These are phyloP conservation scores for Colletotrichum graminicola DNA, from an alignment of 2,329 filamentous ascomycete species.

Conservation along the genomic window DNA sequence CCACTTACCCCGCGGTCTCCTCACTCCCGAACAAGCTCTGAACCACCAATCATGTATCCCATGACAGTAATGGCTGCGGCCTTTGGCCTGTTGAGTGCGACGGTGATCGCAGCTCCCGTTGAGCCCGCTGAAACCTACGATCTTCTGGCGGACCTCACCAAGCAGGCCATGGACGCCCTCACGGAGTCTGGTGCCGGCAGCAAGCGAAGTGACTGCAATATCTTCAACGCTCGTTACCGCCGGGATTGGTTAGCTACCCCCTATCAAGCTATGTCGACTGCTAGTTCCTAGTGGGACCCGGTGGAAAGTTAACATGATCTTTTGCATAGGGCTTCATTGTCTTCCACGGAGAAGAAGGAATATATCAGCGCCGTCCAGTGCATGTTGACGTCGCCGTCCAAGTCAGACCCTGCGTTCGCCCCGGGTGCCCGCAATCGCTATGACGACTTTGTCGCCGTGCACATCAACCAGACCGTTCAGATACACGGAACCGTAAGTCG, in stretches of 20 bases:
- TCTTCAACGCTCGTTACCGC: slow-evolving; percentile 38
- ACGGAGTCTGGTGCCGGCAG: not conserved
- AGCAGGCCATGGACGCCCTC: slow-evolving; percentile 20
- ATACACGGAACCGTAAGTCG: slow-evolving; percentile 39
- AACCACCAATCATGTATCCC: slow-evolving; percentile 19
- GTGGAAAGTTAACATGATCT: not conserved
- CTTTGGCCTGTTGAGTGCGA: slow-evolving; percentile 14
- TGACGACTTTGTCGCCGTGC: slow-evolving; percentile 44
- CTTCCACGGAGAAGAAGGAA: slow-evolving; percentile 36
- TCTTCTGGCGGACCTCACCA: slow-evolving; percentile 24
- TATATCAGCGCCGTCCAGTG: slow-evolving; percentile 43
- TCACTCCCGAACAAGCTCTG: not conserved
- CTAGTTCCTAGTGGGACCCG: not conserved
- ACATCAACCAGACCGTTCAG: slow-evolving; percentile 35
- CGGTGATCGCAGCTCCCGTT: slow-evolving; percentile 16
- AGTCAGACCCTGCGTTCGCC: slow-evolving; percentile 25
- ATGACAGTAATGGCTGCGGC: slow-evolving; percentile 21
- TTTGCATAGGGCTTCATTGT: slow-evolving; percentile 15
- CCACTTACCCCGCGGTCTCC: not conserved
- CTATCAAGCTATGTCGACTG: not conserved
- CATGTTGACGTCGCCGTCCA: slow-evolving; percentile 33
- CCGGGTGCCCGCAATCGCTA: slow-evolving; percentile 40
- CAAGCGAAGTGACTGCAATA: slow-evolving; percentile 33
- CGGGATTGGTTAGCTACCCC: slow-evolving; percentile 33
- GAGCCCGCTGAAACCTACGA: slow-evolving; percentile 15